Conservation (phyloP, 805 yeast species). For the Hanseniaspora guilliermondii region DNA sequence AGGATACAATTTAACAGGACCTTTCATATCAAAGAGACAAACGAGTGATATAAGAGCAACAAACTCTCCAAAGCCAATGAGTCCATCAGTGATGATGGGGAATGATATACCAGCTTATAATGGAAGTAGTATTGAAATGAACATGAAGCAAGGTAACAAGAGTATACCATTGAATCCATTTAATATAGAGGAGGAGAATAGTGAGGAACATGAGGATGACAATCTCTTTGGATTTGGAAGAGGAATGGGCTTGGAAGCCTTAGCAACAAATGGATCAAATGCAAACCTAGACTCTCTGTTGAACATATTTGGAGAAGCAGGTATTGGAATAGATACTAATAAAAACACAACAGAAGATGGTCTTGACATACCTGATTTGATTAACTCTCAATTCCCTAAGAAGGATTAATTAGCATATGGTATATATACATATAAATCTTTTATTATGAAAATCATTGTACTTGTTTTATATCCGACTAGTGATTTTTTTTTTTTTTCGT, state of each 20-base stretch:
- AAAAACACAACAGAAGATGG: conserved; percentile 25
- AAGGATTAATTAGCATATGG: not conserved
- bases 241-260: conserved; percentile 12
- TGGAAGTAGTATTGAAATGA: not conserved
- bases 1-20: not conserved
- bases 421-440: not conserved
- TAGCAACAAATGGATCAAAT: conserved; percentile 6
- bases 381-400: conserved; percentile 24
- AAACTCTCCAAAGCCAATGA: not conserved
- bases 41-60: conserved; percentile 12
- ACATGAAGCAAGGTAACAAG: not conserved
- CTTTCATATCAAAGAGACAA: not conserved
- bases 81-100: not conserved
- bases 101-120: not conserved
- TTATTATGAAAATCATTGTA: no score
- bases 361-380: conserved; percentile 29
- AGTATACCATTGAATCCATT: not conserved
- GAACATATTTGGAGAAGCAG: conserved; percentile 7
- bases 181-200: not conserved
- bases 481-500: no score
- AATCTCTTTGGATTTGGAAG: conserved; percentile 5
- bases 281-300: conserved; percentile 7
- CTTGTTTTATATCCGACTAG: no score
- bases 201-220: conserved; percentile 5
- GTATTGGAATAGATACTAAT: not conserved